Base-by-base conservation (phyloP, 345 rosid species). In the Zanthoxylum bungeanum region DNA sequence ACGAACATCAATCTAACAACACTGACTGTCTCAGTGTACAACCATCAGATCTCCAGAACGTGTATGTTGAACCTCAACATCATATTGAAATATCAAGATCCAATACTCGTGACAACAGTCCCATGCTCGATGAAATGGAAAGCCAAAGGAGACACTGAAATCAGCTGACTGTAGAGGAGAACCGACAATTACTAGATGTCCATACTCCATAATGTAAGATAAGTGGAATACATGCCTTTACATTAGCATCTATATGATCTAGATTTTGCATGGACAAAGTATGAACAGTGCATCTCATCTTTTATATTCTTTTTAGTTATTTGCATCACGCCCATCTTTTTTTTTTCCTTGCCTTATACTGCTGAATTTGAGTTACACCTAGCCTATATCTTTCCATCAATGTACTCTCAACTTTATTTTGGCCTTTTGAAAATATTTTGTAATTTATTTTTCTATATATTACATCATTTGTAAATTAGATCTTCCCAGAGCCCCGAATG, bases 11-110 rank as follows among this genome's bases (percentile, higher is more conserved):
- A 65, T 34, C 82, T n/a, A 44, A 28, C 46, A 78, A 71, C 68
- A 34, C 69, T 30, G 79, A 78, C 58, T 63, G 68, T 75, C 74
- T 78, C 37, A 75, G 56, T 27, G 73, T 75, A 39, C 85, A 67
- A 69, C 76, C 67, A 59, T 44, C 91, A 1, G 91, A 87, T 74
- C 87, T 86, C 2, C 79, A 85, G 75, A 80, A 70, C 7, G 89
- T 85, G 25, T 82, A 75, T 61, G 76, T 88, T 9, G 93, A 90
- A 37, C 50, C 84, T 39, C 88, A 82, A 22, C 74, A 70, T 58
- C 67, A 72, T 36, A 58, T 37, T 66, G 88, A 75, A 49, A 37
- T 66, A 22, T 68, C 84, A 33, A 80, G 85, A 75, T 50, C 44
- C 63, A 73, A 56, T 63, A 75, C 68, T 10, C 33, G 75, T 39